phyloP scores from a whole-genome alignment of 2,329 filamentous ascomycete species.

The Hirsutella minnesotensis region DNA sequence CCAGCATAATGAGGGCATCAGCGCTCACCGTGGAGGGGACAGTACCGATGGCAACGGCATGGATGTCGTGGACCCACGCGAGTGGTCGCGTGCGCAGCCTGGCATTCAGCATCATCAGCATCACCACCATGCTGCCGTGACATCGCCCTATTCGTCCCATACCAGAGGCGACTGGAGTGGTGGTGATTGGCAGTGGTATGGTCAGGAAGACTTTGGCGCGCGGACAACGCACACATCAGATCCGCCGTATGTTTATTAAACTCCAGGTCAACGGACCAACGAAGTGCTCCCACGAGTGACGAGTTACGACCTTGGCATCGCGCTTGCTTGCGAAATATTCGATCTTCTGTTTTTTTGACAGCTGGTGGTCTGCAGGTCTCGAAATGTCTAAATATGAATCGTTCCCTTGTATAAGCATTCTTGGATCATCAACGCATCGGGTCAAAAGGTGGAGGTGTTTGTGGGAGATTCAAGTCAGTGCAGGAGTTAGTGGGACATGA shows the following conservation, averaged over 20 bases:
- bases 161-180: slow-evolving; percentile 7
- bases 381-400: too few relatives aligned
- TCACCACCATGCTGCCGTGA: not conserved
- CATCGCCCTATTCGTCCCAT: not conserved
- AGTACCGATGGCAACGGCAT: not conserved
- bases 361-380: too few relatives aligned
- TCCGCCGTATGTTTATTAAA: slow-evolving; percentile 19
- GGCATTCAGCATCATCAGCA: not conserved
- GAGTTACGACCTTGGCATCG: not conserved
- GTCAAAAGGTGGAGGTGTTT: too few relatives aligned
- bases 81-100: slow-evolving; percentile 1
- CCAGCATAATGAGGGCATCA: slow-evolving; percentile 4
- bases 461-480: too few relatives aligned
- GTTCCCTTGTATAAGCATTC: too few relatives aligned
- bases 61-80: slow-evolving; percentile 2
- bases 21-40: not conserved
- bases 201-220: slow-evolving; percentile 20
- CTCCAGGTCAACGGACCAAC: not conserved
- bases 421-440: too few relatives aligned
- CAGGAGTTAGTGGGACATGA: too few relatives aligned
- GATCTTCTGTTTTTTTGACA: too few relatives aligned
- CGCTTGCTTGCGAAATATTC: not conserved
- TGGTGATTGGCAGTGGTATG: slow-evolving; percentile 22
- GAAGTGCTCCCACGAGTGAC: not conserved
- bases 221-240: slow-evolving; percentile 11